Base-by-base conservation (phyloP, 2,329 filamentous ascomycete genomes). In the Cadophora sp. region DNA sequence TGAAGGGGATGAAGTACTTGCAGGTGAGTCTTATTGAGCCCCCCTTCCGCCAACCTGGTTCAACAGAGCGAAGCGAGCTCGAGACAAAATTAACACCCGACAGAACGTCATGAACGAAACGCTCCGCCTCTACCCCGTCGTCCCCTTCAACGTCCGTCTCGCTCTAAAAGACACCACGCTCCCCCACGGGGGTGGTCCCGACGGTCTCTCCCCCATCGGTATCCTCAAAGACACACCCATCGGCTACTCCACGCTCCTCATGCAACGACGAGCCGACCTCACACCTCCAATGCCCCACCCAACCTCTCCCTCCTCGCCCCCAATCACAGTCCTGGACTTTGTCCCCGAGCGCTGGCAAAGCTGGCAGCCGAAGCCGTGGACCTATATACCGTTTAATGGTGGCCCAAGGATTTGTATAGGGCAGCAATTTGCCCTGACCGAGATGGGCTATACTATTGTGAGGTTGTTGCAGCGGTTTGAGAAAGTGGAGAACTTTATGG, bases 1-100 rank as follows among this genome's bases (percentile, higher is more conserved):
- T 97, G 68, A 97, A 97, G 83, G 85, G 85, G 72, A 97, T 97
- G 93, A 91, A 91, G 75, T 97, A 95, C 78, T 86, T 96, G 19
- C 83, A 80, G 58, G 81, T 77, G 67, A 40, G 67, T 69, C 43
- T n/a, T 31, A n/a, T n/a, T n/a, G n/a, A n/a, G n/a, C n/a, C n/a
- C n/a, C n/a, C n/a, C n/a, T n/a, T n/a, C n/a, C n/a, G n/a, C n/a
- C n/a, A n/a, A n/a, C n/a, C n/a, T n/a, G n/a, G n/a, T n/a, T n/a
- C n/a, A n/a, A n/a, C n/a, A n/a, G n/a, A n/a, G n/a, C n/a, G n/a
- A n/a, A n/a, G n/a, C n/a, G n/a, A n/a, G n/a, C n/a, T n/a, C n/a
- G n/a, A n/a, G n/a, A n/a, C n/a, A n/a, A n/a, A n/a, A n/a, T 26
- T 40, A 48, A 34, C 66, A 72, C 11, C 40, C 24, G n/a, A 67